These are phyloP conservation scores for Coemansia erecta DNA, from an alignment of 192 early-diverging fungal genomes.

Conservation along the genomic window DNA sequence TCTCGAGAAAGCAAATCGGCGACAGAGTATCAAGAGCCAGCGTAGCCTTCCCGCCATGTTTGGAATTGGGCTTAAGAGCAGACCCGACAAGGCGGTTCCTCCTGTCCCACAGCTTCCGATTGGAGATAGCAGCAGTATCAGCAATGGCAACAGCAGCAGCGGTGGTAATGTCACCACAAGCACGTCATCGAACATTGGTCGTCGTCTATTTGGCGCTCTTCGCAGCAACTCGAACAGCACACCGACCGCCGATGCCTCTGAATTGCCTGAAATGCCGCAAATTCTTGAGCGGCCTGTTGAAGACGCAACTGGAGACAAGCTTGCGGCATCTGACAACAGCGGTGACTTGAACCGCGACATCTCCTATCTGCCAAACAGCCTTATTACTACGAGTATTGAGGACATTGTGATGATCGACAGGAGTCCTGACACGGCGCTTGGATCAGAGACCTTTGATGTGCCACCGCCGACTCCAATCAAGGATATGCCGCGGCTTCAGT, in stretches of 20 bases:
- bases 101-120: conserved; percentile 36
- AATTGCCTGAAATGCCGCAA: not conserved
- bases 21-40: conserved; percentile 53
- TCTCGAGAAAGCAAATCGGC: conserved; percentile 32
- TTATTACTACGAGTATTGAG: conserved; percentile 18
- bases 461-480: conserved; percentile 38
- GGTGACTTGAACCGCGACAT: not conserved
- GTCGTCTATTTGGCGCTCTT: conserved; percentile 40
- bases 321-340: not conserved
- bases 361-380: conserved; percentile 3
- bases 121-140: not conserved
- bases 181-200: conserved; percentile 25
- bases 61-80: conserved; percentile 39
- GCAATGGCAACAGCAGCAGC: too few relatives aligned
- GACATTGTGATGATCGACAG: conserved; percentile 14
- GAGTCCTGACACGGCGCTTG: conserved; percentile 1
- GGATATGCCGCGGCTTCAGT: conserved; percentile 19
- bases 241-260: not conserved
- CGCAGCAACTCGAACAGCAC: conserved; percentile 28
- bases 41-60: conserved; percentile 53
- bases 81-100: conserved; percentile 29
- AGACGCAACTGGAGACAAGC: not conserved
- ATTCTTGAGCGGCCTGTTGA: not conserved
- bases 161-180: too few relatives aligned
- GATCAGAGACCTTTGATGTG: not conserved